Conservation (phyloP, 108 stramenopile genomes). For the Pseudonitzschia multiseries region DNA sequence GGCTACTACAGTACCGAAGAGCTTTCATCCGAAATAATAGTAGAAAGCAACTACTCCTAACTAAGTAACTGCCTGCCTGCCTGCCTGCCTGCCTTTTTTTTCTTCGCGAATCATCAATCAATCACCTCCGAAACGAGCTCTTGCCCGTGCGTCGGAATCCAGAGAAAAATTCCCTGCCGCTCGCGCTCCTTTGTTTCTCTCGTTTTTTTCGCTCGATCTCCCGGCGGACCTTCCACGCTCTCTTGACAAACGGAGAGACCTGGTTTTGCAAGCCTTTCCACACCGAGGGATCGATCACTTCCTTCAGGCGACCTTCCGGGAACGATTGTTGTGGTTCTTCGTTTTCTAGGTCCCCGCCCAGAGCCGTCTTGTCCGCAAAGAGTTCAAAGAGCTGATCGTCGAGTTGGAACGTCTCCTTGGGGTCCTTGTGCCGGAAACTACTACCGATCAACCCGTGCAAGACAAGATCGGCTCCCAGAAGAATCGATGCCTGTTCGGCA, state of each 20-base stretch:
- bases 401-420: slow-evolving; percentile 29
- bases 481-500: slow-evolving; percentile 49
- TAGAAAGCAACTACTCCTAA: too few relatives aligned
- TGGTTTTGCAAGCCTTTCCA: slow-evolving; percentile 30
- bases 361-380: slow-evolving; percentile 37
- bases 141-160: slow-evolving; percentile 3
- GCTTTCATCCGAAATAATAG: too few relatives aligned
- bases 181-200: slow-evolving; percentile 11
- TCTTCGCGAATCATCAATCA: too few relatives aligned
- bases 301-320: slow-evolving; percentile 29
- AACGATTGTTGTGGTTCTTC: background rate
- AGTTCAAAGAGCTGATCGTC: slow-evolving; percentile 67
- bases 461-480: slow-evolving; percentile 55
- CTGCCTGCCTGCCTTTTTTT: too few relatives aligned
- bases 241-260: slow-evolving; percentile 15
- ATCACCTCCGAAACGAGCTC: slow-evolving; percentile 1
- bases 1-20: too few relatives aligned
- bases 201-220: slow-evolving; percentile 14
- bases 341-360: background rate
- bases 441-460: slow-evolving; percentile 45
- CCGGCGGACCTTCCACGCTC: slow-evolving; percentile 14
- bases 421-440: slow-evolving; percentile 5
- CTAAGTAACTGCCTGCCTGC: too few relatives aligned
- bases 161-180: background rate
- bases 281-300: slow-evolving; percentile 13